Conservation (phyloP, 2,329 filamentous ascomycete genomes). For the Scopulariopsis brevicaulis region DNA sequence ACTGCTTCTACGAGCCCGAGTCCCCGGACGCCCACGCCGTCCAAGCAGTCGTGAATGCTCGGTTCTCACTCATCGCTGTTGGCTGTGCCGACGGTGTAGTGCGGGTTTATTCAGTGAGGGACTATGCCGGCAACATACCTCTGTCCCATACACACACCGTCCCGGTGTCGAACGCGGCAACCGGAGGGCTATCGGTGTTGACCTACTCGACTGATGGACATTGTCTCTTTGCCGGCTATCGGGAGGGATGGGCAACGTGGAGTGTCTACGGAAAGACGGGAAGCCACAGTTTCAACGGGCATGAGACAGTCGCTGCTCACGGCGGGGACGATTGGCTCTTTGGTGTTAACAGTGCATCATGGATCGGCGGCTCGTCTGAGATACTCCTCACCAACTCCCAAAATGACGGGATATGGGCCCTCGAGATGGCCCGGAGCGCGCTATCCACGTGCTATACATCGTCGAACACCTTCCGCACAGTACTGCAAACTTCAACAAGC, state of each 20-base stretch:
- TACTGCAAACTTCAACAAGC: slow-evolving; percentile 78
- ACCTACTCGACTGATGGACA: slow-evolving; percentile 92
- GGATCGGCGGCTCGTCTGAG: slow-evolving; percentile 82
- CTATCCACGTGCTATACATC: slow-evolving; percentile 84
- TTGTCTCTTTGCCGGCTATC: slow-evolving; percentile 87
- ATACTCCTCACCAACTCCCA: slow-evolving; percentile 61
- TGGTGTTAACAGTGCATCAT: slow-evolving; percentile 66
- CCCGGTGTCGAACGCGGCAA: slow-evolving; percentile 53
- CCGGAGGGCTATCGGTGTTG: slow-evolving; percentile 63
- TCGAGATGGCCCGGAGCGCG: slow-evolving; percentile 93
- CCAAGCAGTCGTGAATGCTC: slow-evolving; percentile 78
- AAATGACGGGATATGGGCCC: slow-evolving; percentile 70
- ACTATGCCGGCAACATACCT: slow-evolving; percentile 88
- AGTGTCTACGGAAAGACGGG: slow-evolving; percentile 92
- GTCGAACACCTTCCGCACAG: slow-evolving; percentile 78
- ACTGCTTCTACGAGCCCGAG: slow-evolving; percentile 76
- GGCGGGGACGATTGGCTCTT: slow-evolving; percentile 80
- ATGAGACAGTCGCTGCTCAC: slow-evolving; percentile 47
- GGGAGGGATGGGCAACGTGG: slow-evolving; percentile 91
- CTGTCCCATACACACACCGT: slow-evolving; percentile 68
- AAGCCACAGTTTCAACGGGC: slow-evolving; percentile 69
- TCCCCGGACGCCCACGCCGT: slow-evolving; percentile 48
- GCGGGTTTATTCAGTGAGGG: slow-evolving; percentile 81
- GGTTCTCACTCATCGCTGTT: slow-evolving; percentile 87
- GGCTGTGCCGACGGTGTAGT: slow-evolving; percentile 72